Evolutionary conservation across 2,329 filamentous ascomycete genomes (phyloP), one percentile per base, ranked within the genome.

Genomic region (Colletotrichum higginsianum): DNA sequence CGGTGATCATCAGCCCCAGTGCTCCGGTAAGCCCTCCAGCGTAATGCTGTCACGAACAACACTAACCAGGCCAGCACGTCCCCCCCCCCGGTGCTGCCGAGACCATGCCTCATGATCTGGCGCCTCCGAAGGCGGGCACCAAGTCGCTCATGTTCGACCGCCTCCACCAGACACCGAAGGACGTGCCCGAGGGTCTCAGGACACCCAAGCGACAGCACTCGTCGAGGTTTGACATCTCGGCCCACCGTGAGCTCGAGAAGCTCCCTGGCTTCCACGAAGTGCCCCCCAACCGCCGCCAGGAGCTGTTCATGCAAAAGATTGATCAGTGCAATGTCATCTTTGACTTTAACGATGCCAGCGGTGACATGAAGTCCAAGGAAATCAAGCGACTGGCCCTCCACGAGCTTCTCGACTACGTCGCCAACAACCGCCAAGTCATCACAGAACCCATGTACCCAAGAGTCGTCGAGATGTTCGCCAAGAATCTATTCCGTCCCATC

Each of bases 301-400:
- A 98, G 77, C 89, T 99, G 21, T 99, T 99, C 84, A 98, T 99
- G 95, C 95, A 98, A 81, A 99, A 99, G 88, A 96, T 99, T 77
- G 96, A 98, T 79, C 96, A 99, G 82, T 99, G 96, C 87, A 99
- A 99, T 81, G 97, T 99, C 86, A 99, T 99, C 78, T 99, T 99
- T 80, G 96, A 99, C 85, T 99, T 99, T 86, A 99, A 98, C 81
- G 96, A 99, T 83, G 94, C 96, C 60, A 97, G 94, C 75, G 95
- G 93, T 76, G 96, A 99, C 81, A 98, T 99, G 95, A 99, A 99
- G 83, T 98, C 96, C 58, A 99, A 99, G 86, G 96, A 99, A 84
- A 98, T 99, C 88, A 99, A 99, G 87, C 91, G 96, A 79, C 86
- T 99, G 76, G 96, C 96, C 52, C 88, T 99, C 55, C 96, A 99